Percentiles rank a stretch among this genome's conserved stretches.
Conservation (phyloP, 352 stramenopile species). For the Globisporangium canariense region DNA sequence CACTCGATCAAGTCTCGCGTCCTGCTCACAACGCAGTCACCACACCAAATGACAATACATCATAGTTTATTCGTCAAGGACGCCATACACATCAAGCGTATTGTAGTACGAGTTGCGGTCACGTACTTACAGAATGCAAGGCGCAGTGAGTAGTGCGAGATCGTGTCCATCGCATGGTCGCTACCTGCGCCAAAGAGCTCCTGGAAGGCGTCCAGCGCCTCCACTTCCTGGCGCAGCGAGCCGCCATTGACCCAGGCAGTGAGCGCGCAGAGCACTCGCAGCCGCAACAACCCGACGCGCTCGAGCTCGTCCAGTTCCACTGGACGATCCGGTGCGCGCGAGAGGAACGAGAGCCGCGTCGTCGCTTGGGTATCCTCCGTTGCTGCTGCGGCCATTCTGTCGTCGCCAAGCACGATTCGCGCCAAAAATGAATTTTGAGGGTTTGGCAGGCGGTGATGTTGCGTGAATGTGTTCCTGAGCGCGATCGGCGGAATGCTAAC, state of each 20-base stretch:
- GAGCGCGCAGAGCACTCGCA: slow-evolving; percentile 42
- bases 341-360: slow-evolving; percentile 71
- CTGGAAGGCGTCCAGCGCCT: slow-evolving; percentile 19
- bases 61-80: neutral
- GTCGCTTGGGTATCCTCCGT: neutral
- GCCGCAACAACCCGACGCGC: slow-evolving; percentile 69
- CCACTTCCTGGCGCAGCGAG: neutral
- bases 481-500: slow-evolving; percentile 7
- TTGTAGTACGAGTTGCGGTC: neutral
- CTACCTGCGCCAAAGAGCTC: slow-evolving; percentile 7
- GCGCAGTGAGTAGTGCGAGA: slow-evolving; percentile 48
- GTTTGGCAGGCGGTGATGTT: neutral
- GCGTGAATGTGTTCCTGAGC: neutral
- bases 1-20: slow-evolving; percentile 31
- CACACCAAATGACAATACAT: neutral
- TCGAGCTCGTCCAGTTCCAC: slow-evolving; percentile 95
- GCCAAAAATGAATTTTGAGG: neutral
- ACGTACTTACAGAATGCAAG: slow-evolving; percentile 57
- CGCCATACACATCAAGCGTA: neutral
- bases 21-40: slow-evolving; percentile 6
- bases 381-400: neutral
- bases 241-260: neutral
- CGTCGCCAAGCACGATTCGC: neutral
- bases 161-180: slow-evolving; percentile 22
- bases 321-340: slow-evolving; percentile 71